A percentile compares a stretch with the other conserved stretches of the same genome.
These are phyloP conservation scores for Clavulina sp. DNA, from an alignment of 768 basidiomycete species.

Conservation along the genomic window DNA sequence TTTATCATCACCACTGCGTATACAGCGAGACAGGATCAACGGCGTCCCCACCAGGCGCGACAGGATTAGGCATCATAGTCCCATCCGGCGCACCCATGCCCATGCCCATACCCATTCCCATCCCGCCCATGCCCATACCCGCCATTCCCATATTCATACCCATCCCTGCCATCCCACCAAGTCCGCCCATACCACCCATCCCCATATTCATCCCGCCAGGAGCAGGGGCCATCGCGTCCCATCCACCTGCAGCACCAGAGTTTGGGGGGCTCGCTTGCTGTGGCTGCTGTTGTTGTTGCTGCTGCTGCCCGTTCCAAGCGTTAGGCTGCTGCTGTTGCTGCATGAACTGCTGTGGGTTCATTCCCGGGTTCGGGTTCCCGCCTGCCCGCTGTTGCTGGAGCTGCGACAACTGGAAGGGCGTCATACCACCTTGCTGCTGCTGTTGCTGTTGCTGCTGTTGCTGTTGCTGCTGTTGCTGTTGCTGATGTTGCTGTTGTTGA, in stretches of 20 bases:
- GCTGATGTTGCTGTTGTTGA: constrained; percentile 3
- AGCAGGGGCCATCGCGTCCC: neutral
- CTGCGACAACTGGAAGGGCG: neutral
- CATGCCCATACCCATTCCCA: neutral
- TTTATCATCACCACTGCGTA: too few relatives aligned
- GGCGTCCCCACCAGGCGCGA: too few relatives aligned
- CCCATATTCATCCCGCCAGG: neutral
- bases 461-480: neutral
- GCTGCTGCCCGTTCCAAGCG: neutral
- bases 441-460: constrained; percentile 4
- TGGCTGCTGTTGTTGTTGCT: constrained; percentile 1
- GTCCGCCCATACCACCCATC: neutral
- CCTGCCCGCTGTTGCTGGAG: neutral
- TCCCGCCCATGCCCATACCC: neutral
- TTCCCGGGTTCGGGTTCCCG: too few relatives aligned
- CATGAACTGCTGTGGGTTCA: neutral
- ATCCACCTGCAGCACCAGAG: neutral
- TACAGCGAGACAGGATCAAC: neutral
- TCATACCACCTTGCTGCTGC: neutral
- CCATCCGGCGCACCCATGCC: neutral
- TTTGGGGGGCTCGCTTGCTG: neutral
- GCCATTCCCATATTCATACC: neutral
- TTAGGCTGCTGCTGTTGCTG: neutral
- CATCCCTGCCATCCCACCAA: neutral
- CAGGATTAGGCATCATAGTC: too few relatives aligned